Evolutionary conservation across 805 yeast genomes (phyloP).

Genomic region (Sugiyamaella smithiae): DNA sequence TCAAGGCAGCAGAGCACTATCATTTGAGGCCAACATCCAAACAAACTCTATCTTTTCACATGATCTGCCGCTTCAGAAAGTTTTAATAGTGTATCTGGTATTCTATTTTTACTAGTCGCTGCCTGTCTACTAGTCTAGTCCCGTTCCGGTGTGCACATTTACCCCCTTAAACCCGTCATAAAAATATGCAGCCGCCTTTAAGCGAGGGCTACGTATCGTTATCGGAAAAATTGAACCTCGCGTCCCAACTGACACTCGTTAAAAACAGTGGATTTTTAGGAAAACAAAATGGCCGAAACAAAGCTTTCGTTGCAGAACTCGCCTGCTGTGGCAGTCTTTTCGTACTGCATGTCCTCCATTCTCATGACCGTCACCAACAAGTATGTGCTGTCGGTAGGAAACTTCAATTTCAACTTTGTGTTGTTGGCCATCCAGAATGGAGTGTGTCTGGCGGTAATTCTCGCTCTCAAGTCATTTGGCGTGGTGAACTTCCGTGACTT

Average conservation of each 20-base stretch:
- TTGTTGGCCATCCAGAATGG: slow-evolving; percentile 83
- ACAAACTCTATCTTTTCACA: too few relatives aligned
- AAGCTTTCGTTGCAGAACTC: slow-evolving; percentile 25
- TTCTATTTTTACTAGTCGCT: too few relatives aligned
- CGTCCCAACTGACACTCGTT: not conserved
- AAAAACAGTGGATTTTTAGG: not conserved
- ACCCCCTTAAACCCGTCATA: too few relatives aligned
- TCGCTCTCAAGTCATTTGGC: slow-evolving; percentile 67
- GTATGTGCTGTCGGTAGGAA: slow-evolving; percentile 79
- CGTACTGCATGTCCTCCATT: slow-evolving; percentile 89
- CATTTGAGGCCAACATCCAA: too few relatives aligned
- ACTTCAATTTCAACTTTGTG: slow-evolving; percentile 81
- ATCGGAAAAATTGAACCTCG: slow-evolving; percentile 2
- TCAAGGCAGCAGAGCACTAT: too few relatives aligned
- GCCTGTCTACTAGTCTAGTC: too few relatives aligned
- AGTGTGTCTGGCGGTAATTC: slow-evolving; percentile 75
- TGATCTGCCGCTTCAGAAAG: too few relatives aligned
- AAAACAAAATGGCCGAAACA: slow-evolving; percentile 5
- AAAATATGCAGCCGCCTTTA: too few relatives aligned
- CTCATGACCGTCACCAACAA: slow-evolving; percentile 97
- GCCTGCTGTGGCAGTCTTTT: slow-evolving; percentile 36
- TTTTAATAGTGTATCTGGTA: too few relatives aligned
- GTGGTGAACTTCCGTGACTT: slow-evolving; percentile 83
- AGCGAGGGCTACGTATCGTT: not conserved
- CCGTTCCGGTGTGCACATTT: too few relatives aligned